Evolutionary conservation across 2,329 filamentous ascomycete species (phyloP), one percentile per base, ranked within the genome.

Genomic region (Alternaria tenuissima): DNA sequence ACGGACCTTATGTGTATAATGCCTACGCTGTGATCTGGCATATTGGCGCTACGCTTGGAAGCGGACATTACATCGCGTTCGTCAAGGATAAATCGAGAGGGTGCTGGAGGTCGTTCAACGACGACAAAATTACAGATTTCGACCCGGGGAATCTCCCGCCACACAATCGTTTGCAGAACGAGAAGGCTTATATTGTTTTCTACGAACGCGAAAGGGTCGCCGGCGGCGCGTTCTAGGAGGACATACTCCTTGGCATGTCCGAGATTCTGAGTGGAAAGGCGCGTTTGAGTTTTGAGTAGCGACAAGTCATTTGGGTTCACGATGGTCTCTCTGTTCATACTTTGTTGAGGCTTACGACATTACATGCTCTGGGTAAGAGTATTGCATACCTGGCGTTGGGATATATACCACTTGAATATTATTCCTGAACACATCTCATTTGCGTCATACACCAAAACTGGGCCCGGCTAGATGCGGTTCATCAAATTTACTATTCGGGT

Each of bases 21-120:
- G 89, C 91, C 53, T 97, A 96, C 75, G 94, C 89, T 2, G 90
- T 97, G 7, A 87, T 96, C 55, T 85, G 91, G 63, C 94, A 97
- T 76, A 79, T 87, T 4, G 94, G 94, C 22, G 81, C 81, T 1
- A 88, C 84, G 1, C 82, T 91, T 53, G 86, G 87, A 38, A 87
- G 86, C 52, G 94, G 94, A 0, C 94, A 97, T 78, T 97, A 97
- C 76, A 89, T 90, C 54, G 86, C 89, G 4, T 88, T 91, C 28
- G 80, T 81, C 44, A 81, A 79, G 56, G 82, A 84, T 61, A 76
- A 74, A 42, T 76, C 82, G 32, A 81, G 86, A 28, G 82, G 83
- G 26, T 84, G 82, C 61, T 90, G 88, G 88, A 80, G 86, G 30
- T 82, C 83, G 47, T 89, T 87, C 66, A 88, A 90, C 65, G 88